phyloP scores from a whole-genome alignment of 495 filamentous ascomycete species.

The Sordaria brevicollis region DNA sequence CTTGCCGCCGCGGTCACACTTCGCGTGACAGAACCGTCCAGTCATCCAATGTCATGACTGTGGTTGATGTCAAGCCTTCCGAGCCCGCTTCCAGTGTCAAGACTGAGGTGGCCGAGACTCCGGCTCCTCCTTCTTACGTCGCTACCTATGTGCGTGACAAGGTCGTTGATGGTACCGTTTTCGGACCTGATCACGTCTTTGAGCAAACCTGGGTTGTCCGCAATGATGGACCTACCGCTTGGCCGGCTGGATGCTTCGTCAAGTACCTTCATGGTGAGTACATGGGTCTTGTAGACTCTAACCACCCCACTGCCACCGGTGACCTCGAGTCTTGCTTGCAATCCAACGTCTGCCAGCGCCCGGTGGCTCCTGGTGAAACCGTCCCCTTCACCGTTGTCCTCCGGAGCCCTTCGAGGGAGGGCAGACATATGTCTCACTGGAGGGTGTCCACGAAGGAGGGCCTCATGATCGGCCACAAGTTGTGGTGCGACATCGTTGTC shows the following conservation, averaged over 20 bases:
- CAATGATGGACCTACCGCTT: conserved; percentile 67
- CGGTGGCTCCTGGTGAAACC: conserved; percentile 60
- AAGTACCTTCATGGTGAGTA: conserved; percentile 88
- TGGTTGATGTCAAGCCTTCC: conserved; percentile 58
- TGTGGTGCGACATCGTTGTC: conserved; percentile 91
- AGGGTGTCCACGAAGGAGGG: conserved; percentile 77
- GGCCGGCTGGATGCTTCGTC: conserved; percentile 85
- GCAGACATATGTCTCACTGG: conserved; percentile 90
- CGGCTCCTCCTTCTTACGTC: conserved; percentile 36
- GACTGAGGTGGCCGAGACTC: conserved; percentile 18
- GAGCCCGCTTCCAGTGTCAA: conserved; percentile 23
- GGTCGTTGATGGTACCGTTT: conserved; percentile 63
- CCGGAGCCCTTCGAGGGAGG: conserved; percentile 59
- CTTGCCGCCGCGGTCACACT: conserved; percentile 17
- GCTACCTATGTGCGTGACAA: conserved; percentile 74
- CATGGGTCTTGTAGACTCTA: conserved; percentile 80
- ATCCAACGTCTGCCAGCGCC: conserved; percentile 64
- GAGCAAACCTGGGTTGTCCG: conserved; percentile 86
- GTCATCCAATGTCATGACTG: conserved; percentile 53
- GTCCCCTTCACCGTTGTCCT: conserved; percentile 76
- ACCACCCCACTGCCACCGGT: conserved; percentile 60
- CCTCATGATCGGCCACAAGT: conserved; percentile 73
- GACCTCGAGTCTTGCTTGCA: conserved; percentile 65
- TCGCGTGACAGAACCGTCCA: conserved; percentile 43
- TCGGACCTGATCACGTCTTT: conserved; percentile 61